Percentiles rank a stretch among this genome's conserved stretches.
Conservation (phyloP, 768 basidiomycete genomes). For the Gymnopilus dilepis region DNA sequence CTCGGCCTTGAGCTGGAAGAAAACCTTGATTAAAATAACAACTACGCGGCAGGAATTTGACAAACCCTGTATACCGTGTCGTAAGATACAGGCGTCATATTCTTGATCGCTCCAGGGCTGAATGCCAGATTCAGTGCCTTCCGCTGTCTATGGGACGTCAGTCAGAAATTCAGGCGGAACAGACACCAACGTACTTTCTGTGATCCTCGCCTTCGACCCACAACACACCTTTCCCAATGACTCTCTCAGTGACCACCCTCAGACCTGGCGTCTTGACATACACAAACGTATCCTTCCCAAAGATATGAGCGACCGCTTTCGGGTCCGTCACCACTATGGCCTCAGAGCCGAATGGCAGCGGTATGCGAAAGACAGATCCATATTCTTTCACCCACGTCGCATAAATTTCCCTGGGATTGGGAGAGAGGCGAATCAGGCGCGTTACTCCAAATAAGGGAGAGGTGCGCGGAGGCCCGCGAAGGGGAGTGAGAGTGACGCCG, state of each 20-base stretch:
- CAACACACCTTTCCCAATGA: slow-evolving; percentile 44
- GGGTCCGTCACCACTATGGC: slow-evolving; percentile 32
- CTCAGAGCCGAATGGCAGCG: slow-evolving; percentile 25
- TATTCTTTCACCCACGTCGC: slow-evolving; percentile 32
- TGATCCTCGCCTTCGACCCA: slow-evolving; percentile 49
- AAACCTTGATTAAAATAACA: neutral
- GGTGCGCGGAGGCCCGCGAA: slow-evolving; percentile 19
- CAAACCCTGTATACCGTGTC: slow-evolving; percentile 19
- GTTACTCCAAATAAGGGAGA: slow-evolving; percentile 8
- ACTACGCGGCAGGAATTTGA: neutral
- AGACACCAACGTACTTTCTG: slow-evolving; percentile 35
- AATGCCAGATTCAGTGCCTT: slow-evolving; percentile 23
- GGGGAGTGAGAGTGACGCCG: neutral
- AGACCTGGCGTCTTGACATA: slow-evolving; percentile 30
- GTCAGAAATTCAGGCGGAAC: neutral
- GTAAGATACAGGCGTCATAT: slow-evolving; percentile 15
- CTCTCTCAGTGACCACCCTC: slow-evolving; percentile 29
- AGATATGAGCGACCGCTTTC: slow-evolving; percentile 30
- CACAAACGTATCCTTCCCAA: slow-evolving; percentile 31
- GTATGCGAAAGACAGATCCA: slow-evolving; percentile 26
- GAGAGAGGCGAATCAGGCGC: slow-evolving; percentile 10
- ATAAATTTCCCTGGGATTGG: slow-evolving; percentile 24
- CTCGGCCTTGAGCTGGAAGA: slow-evolving; percentile 32
- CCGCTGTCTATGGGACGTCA: slow-evolving; percentile 20
- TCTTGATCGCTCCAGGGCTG: slow-evolving; percentile 10